phyloP scores from a whole-genome alignment of 2,329 filamentous ascomycete genomes.

The Trichoderma polysporum region DNA sequence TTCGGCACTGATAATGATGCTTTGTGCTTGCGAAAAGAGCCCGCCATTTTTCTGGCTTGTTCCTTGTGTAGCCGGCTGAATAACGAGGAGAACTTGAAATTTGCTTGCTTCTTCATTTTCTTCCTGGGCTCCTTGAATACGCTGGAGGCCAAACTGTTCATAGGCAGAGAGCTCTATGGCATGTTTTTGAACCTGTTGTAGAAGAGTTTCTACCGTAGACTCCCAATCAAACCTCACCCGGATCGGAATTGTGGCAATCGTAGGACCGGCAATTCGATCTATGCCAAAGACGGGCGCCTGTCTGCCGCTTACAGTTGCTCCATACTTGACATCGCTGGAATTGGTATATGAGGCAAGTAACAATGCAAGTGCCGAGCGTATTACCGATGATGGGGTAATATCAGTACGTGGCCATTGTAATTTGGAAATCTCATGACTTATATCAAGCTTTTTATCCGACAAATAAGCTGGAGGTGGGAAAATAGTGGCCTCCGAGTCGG shows the following conservation, averaged over 20 bases:
- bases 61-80: not conserved
- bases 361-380: conserved; percentile 30
- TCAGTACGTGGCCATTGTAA: not conserved
- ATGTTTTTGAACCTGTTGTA: conserved; percentile 27
- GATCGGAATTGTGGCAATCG: conserved; percentile 22
- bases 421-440: not conserved
- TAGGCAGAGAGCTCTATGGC: conserved; percentile 28
- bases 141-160: conserved; percentile 33
- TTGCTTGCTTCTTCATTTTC: conserved; percentile 22
- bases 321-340: conserved; percentile 33
- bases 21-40: not conserved
- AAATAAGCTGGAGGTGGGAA: conserved; percentile 6
- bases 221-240: conserved; percentile 16
- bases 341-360: conserved; percentile 38
- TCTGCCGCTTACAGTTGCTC: conserved; percentile 25
- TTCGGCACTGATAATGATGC: not conserved
- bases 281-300: conserved; percentile 17
- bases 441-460: not conserved
- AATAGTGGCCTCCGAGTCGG: not conserved
- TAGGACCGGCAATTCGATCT: conserved; percentile 6
- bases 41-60: not conserved
- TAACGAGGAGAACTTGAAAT: conserved; percentile 23
- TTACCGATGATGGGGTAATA: conserved; percentile 12
- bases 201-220: conserved; percentile 9
- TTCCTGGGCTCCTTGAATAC: conserved; percentile 27